phyloP scores from a whole-genome alignment of 2,329 filamentous ascomycete species.

The Emergomyces africanus region DNA sequence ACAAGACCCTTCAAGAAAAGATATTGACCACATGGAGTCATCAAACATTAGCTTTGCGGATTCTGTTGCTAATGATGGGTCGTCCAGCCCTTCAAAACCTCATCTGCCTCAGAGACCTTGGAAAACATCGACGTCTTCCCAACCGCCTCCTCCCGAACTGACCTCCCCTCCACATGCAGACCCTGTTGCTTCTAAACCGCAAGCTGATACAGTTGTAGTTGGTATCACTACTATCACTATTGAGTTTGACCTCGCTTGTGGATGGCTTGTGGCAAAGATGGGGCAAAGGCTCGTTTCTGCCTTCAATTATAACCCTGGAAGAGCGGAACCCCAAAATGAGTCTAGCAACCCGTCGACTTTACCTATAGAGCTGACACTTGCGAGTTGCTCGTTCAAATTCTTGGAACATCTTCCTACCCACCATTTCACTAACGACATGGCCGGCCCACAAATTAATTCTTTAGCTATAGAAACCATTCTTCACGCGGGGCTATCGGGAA shows the following conservation, averaged over 20 bases:
- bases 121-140: not conserved
- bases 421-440: constrained; percentile 13
- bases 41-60: constrained; percentile 14
- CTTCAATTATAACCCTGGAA: constrained; percentile 9
- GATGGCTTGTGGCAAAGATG: constrained; percentile 29
- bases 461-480: constrained; percentile 23
- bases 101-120: not conserved
- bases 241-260: constrained; percentile 29
- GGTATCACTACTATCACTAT: constrained; percentile 21
- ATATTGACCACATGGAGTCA: constrained; percentile 13
- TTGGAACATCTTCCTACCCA: constrained; percentile 24
- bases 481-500: constrained; percentile 16
- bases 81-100: not conserved
- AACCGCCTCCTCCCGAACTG: not conserved
- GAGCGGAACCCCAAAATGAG: constrained; percentile 4
- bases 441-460: constrained; percentile 10
- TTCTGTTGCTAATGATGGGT: constrained; percentile 11
- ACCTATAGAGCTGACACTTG: constrained; percentile 17
- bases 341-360: not conserved
- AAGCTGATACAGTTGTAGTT: constrained; percentile 15
- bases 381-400: constrained; percentile 23
- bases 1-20: constrained; percentile 6
- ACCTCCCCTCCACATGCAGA: not conserved
- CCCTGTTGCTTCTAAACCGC: not conserved
- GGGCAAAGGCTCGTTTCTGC: constrained; percentile 19